Base-by-base conservation (phyloP, 208 protist species). In the Hexamita inflata region DNA sequence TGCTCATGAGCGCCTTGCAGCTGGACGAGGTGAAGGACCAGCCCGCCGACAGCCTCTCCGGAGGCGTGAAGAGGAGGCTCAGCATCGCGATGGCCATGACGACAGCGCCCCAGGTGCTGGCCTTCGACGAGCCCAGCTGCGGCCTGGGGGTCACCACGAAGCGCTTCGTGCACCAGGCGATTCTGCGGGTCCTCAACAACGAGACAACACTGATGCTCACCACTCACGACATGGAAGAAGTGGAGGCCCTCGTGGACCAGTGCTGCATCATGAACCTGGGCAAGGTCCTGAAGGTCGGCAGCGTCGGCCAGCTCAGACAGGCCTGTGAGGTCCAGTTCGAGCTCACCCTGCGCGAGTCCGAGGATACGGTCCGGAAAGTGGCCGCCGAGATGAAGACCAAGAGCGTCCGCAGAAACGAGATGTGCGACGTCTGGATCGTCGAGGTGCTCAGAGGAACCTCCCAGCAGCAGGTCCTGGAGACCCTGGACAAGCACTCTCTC, bases 151-250 rank as follows among this genome's bases (percentile, higher is more conserved):
- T 9, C 9, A n/a, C 11, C 64, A 70, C 38, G 4, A 70, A 70
- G 64, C 26, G 2, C 9, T 19, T 42, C 64, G 42, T 70, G 11
- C 42, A 38, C 19, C 9, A 40, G 38, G 9, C 64, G 7, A 45
- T 70, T 49, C 4, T 13, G 11, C 4, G 11, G 9, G 9, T n/a
- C 32, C 64, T n/a, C 40, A 32, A 15, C 7, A 2, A 42, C 32
- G 9, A n/a, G 26, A n/a, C 4, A 29, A 70, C 64, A n/a, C 11
- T 70, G 32, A 70, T 70, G 4, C 15, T 70, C 11, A 70, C 64
- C 24, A 45, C 64, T 2, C 64, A 70, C 40, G 64, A 70, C 64
- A 70, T 70, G 64, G 34, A 40, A n/a, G 64, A 70, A 49, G 64
- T 70, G n/a, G 64, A 70, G 38, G 35, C 32, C 40, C 9, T 70